Evolutionary conservation across 2,329 filamentous ascomycete genomes (phyloP).

Genomic region (Apiospora malaysiana): DNA sequence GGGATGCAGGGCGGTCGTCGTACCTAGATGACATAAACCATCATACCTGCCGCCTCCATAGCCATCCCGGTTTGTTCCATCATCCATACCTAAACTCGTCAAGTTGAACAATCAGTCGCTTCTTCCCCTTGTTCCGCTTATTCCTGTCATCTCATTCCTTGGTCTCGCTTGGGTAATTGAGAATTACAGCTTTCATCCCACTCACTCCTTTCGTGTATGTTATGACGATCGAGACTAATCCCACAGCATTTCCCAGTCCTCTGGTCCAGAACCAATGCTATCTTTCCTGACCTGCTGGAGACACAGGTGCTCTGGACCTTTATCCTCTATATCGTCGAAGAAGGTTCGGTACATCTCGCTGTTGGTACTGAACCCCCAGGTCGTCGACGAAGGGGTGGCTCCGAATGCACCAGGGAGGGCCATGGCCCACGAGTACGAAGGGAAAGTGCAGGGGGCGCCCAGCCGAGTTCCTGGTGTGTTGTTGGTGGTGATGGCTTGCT

Average conservation of each 20-base stretch:
- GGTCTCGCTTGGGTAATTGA: no score
- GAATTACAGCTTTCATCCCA: no score
- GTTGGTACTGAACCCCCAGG: background rate
- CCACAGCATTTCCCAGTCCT: background rate
- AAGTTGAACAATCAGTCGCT: no score
- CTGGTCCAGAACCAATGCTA: background rate
- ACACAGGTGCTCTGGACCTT: background rate
- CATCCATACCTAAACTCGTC: no score
- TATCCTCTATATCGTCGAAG: background rate
- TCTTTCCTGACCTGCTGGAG: background rate
- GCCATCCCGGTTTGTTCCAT: no score
- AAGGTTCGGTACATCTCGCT: background rate
- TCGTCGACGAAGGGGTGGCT: background rate
- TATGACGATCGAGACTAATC: background rate
- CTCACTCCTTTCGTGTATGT: no score
- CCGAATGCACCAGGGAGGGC: background rate
- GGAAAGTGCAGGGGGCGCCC: background rate
- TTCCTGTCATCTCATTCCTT: no score
- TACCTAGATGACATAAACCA: no score
- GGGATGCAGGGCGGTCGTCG: no score
- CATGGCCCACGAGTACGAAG: background rate
- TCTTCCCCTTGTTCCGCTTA: no score
- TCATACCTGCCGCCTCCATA: no score
- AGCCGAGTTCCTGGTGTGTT: background rate
- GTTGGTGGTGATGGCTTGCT: background rate